Percentiles rank a stretch among this genome's conserved stretches.
Conservation (phyloP, 2,329 filamentous ascomycete species). For the Calonectria naviculata region DNA sequence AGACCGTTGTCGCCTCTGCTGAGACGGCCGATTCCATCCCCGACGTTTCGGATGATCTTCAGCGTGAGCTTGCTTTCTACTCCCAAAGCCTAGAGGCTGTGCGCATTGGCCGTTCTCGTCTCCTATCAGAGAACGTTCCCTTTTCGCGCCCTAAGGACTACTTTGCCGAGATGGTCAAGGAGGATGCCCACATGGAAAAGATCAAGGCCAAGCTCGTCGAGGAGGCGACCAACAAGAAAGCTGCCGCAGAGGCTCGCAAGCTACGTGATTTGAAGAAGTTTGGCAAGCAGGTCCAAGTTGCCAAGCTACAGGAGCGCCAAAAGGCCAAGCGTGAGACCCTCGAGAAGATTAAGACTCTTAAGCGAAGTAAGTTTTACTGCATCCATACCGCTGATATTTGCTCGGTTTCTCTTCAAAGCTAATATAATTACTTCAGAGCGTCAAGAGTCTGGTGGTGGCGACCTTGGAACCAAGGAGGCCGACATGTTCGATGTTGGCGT, state of each 20-base stretch:
- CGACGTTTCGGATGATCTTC: conserved; percentile 91
- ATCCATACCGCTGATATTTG: conserved; percentile 29
- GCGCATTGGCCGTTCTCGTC: conserved; percentile 74
- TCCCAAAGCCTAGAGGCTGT: conserved; percentile 87
- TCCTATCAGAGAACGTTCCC: conserved; percentile 84
- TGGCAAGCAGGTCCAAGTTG: conserved; percentile 97
- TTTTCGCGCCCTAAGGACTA: conserved; percentile 94
- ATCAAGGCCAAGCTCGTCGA: conserved; percentile 94
- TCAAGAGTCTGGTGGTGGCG: conserved; percentile 72
- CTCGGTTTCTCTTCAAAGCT: conserved; percentile 20
- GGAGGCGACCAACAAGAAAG: conserved; percentile 92
- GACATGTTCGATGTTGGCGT: conserved; percentile 93
- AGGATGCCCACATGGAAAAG: conserved; percentile 97
- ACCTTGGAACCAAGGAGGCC: conserved; percentile 77
- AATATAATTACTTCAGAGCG: conserved; percentile 72
- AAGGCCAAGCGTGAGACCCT: conserved; percentile 93
- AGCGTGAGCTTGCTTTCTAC: conserved; percentile 93
- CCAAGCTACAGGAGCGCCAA: conserved; percentile 92
- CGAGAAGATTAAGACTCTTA: conserved; percentile 94
- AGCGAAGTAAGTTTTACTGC: conserved; percentile 80
- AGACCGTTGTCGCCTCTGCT: conserved; percentile 76
- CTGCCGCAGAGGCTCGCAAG: conserved; percentile 88
- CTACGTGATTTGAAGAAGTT: conserved; percentile 98
- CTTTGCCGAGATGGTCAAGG: conserved; percentile 99
- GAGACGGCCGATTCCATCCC: conserved; percentile 75